Evolutionary conservation across 1,284 basidiomycete species (phyloP), one percentile per base, ranked within the genome.

Genomic region (Trametes sp.): DNA sequence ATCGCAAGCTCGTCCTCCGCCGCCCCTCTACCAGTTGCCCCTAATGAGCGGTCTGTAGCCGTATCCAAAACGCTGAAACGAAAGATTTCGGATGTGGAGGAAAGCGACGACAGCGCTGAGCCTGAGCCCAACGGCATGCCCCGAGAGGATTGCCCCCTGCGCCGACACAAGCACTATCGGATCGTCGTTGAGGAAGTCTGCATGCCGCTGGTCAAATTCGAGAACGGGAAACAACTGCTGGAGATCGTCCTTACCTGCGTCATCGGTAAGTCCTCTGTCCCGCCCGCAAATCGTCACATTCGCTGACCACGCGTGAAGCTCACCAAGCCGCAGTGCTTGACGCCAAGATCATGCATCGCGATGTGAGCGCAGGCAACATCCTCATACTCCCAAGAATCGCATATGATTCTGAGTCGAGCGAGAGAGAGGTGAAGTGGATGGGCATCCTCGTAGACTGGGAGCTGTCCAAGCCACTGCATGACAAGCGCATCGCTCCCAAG

Each of bases 371-470:
- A 2, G 59, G 57, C 3, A 65, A 65, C 29, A 29, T 65, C n/a
- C 36, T 65, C 6, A 62, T 65, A 31, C 31, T 44, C 23, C 63
- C 63, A 0, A 46, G 4, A 7, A 8, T 58, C 24, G 16, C 41
- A 11, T 13, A 48, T 45, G 24, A 53, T 6, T 36, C 48, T 1
- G 31, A 5, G 0, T 2, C 4, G 1, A 23, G 31, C 3, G 4
- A 21, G 1, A 7, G 14, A 2, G 4, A 4, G 5, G n/a, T 64
- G 7, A 38, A 52, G 21, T 59, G 61, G 51, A 21, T 6, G 0
- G 64, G 64, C 1, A 7, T 65, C 0, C 61, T 65, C 13, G 36
- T 45, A 4, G 60, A 65, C 45, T 65, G 64, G 64, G 64, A 65
- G 36, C 36, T 65, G 38, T 55, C 64, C 1, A 59, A 64, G n/a